Conservation (phyloP, 495 filamentous ascomycete genomes). For the Tetracladium marchalianum region DNA sequence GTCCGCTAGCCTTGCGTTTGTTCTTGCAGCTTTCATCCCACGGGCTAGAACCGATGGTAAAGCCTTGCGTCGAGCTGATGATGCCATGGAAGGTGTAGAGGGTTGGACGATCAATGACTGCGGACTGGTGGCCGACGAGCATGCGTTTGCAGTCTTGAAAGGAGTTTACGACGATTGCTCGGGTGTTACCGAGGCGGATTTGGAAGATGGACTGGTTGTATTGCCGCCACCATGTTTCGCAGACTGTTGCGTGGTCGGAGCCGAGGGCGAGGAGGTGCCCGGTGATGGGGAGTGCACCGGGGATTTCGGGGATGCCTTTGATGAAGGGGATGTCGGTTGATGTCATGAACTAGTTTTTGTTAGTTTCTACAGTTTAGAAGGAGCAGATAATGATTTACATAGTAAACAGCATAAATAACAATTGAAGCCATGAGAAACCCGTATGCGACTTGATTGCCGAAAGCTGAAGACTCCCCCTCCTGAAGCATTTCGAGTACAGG, state of each 20-base stretch:
- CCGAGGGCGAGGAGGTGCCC: slow-evolving; percentile 46
- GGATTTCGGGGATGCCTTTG: slow-evolving; percentile 40
- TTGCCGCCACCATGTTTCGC: slow-evolving; percentile 42
- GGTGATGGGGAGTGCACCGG: slow-evolving; percentile 36
- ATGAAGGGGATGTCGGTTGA: slow-evolving; percentile 38
- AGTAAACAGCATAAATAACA: slow-evolving; percentile 4
- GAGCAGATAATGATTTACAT: neutral
- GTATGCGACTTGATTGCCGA: slow-evolving; percentile 4
- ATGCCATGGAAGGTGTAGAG: slow-evolving; percentile 41
- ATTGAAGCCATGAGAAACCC: neutral
- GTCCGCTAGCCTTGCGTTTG: slow-evolving; percentile 50
- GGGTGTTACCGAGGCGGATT: slow-evolving; percentile 42
- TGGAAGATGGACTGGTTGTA: slow-evolving; percentile 45
- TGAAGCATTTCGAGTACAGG: too few relatives aligned
- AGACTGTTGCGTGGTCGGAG: slow-evolving; percentile 43
- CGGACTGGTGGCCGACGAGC: slow-evolving; percentile 36
- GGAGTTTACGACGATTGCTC: slow-evolving; percentile 38
- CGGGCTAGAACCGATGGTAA: slow-evolving; percentile 54
- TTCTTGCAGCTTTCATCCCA: slow-evolving; percentile 52
- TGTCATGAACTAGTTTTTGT: neutral
- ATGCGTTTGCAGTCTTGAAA: slow-evolving; percentile 36
- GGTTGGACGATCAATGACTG: slow-evolving; percentile 36
- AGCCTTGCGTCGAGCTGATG: slow-evolving; percentile 41
- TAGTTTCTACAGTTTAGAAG: neutral
- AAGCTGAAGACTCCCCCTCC: too few relatives aligned